phyloP scores from a whole-genome alignment of 129 eudicot species.

The Rutidosis leptorrhynchoides region DNA sequence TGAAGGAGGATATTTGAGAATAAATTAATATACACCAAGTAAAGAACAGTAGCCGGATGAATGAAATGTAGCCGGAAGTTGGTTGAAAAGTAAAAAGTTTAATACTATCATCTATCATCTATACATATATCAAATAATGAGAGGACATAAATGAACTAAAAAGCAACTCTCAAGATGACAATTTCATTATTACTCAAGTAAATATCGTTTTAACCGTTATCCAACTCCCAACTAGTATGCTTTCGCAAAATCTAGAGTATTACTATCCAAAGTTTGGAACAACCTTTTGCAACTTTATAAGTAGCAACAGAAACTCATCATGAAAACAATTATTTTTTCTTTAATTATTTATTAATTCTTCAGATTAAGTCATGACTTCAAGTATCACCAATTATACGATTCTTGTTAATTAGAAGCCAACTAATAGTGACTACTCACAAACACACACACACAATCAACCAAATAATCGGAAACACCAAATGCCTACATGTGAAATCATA shows the following conservation, averaged over 20 bases:
- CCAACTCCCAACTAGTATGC: conserved; percentile 7
- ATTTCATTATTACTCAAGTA: neutral
- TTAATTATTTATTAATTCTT: neutral
- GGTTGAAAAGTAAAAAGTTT: too few relatives aligned
- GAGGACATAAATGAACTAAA: neutral
- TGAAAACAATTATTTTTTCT: neutral
- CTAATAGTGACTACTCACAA: neutral
- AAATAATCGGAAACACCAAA: neutral
- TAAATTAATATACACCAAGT: too few relatives aligned
- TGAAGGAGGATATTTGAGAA: too few relatives aligned
- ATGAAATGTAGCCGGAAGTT: too few relatives aligned
- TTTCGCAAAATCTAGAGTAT: neutral
- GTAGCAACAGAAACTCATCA: neutral
- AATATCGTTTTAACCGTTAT: neutral
- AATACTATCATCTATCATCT: too few relatives aligned
- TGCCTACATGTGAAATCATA: conserved; percentile 21
- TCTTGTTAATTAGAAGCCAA: neutral
- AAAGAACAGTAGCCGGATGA: too few relatives aligned
- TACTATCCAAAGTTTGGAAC: neutral
- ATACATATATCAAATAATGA: neutral
- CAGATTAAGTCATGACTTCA: neutral
- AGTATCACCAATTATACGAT: neutral
- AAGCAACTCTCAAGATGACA: neutral
- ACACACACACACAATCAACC: neutral
- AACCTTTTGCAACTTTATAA: neutral